Percentiles rank a stretch among this genome's conserved stretches.
Conservation (phyloP, 495 filamentous ascomycete genomes). For the Penicillium canescens region DNA sequence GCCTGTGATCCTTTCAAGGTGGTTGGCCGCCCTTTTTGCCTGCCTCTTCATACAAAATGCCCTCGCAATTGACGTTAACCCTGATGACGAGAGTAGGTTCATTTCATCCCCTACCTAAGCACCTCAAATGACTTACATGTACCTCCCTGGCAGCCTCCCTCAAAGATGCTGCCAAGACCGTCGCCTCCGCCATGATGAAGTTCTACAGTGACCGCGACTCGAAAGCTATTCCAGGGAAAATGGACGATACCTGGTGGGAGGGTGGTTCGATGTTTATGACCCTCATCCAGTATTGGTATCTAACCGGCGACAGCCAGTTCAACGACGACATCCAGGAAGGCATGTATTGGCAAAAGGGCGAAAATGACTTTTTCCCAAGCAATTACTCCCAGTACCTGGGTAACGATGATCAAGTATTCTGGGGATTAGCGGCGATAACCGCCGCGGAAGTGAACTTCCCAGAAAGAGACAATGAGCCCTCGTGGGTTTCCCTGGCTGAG, state of each 20-base stretch:
- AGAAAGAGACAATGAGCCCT: slow-evolving; percentile 52
- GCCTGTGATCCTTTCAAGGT: slow-evolving; percentile 7
- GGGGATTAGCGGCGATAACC: slow-evolving; percentile 68
- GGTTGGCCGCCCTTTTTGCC: slow-evolving; percentile 12
- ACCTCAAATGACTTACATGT: slow-evolving; percentile 2
- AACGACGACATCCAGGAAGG: slow-evolving; percentile 60
- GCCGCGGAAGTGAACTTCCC: slow-evolving; percentile 72
- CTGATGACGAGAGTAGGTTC: slow-evolving; percentile 25
- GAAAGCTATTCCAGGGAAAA: slow-evolving; percentile 60
- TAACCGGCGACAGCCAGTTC: slow-evolving; percentile 67
- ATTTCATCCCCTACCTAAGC: neutral
- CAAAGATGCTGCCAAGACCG: slow-evolving; percentile 54
- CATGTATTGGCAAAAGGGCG: slow-evolving; percentile 64
- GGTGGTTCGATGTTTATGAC: slow-evolving; percentile 68
- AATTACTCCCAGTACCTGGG: slow-evolving; percentile 49
- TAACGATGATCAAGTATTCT: slow-evolving; percentile 77
- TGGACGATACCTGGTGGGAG: slow-evolving; percentile 69
- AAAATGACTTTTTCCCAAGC: slow-evolving; percentile 61
- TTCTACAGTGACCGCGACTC: slow-evolving; percentile 62
- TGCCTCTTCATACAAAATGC: slow-evolving; percentile 17
- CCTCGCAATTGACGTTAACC: slow-evolving; percentile 25
- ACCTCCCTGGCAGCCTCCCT: slow-evolving; percentile 47
- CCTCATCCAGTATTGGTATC: slow-evolving; percentile 73
- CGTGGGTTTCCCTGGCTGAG: slow-evolving; percentile 59
- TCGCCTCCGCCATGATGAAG: slow-evolving; percentile 61